phyloP scores from a whole-genome alignment of 2,329 filamentous ascomycete genomes.

The Hypoxylon sp. region DNA sequence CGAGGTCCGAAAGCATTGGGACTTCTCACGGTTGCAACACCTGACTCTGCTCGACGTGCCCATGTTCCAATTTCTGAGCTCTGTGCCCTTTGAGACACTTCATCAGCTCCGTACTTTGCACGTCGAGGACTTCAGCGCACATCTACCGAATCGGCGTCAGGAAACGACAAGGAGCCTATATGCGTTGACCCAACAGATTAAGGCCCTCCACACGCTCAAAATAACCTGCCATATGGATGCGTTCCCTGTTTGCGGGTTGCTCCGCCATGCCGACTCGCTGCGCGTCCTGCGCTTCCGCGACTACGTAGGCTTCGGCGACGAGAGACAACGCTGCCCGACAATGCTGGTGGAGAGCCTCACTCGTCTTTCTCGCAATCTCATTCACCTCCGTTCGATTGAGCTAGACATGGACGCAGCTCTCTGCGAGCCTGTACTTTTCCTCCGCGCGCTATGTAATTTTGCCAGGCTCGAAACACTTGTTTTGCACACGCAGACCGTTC shows the following conservation, averaged over 20 bases:
- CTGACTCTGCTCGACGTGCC: conserved; percentile 60
- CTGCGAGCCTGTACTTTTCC: conserved; percentile 55
- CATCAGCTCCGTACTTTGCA: conserved; percentile 54
- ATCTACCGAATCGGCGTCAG: conserved; percentile 53
- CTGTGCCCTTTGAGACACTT: conserved; percentile 56
- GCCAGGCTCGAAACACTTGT: conserved; percentile 56
- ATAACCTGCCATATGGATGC: conserved; percentile 58
- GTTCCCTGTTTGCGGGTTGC: conserved; percentile 58
- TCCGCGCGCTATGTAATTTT: conserved; percentile 57
- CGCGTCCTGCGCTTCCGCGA: conserved; percentile 58
- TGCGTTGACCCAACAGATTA: conserved; percentile 55
- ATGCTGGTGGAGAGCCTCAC: conserved; percentile 53
- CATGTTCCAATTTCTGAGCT: conserved; percentile 59
- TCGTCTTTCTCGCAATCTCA: conserved; percentile 51
- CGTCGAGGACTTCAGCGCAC: conserved; percentile 61
- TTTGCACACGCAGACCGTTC: conserved; percentile 60
- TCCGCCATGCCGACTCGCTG: conserved; percentile 56
- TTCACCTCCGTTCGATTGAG: conserved; percentile 57
- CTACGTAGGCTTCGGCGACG: conserved; percentile 60
- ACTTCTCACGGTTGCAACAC: conserved; percentile 58
- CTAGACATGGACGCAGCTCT: conserved; percentile 60
- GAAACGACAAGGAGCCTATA: conserved; percentile 58
- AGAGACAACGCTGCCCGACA: conserved; percentile 58
- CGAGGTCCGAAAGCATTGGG: conserved; percentile 59
- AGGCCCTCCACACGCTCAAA: conserved; percentile 54